Base-by-base conservation (phyloP, 164 flowering plant species). In the Dillenia turbinata region DNA sequence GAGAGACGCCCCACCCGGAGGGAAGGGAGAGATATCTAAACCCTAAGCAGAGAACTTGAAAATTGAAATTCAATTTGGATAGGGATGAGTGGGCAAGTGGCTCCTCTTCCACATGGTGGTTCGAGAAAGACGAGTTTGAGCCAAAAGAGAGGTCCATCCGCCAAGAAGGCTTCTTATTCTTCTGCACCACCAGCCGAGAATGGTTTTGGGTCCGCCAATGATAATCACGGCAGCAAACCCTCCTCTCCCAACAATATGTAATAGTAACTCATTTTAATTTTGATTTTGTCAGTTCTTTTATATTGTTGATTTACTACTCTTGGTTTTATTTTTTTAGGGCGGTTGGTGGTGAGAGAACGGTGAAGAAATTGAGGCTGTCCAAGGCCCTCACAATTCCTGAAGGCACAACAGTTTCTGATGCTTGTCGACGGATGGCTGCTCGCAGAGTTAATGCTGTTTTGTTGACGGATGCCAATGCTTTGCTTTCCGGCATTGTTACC, bases 341-440 rank as follows among this genome's bases (percentile, higher is more conserved):
- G 49, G 81, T 66, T 47, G 81, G 77, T 14, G 90, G 83, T 9
- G 97, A 89, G 67, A 85, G 95, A 77, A 94, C 97, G 10, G 97
- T 94, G 73, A 94, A 91, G 86, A 91, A 84, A 77, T 77, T 94
- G 67, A 73, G 96, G 72, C 60, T 94, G 66, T 94, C 99, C 2
- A 94, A 91, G 67, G 97, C 99, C 16, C 79, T 94, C 10, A 91
- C 97, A 1, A 86, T 94, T 63, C 96, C 97, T 0, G 99, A 94
- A 63, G 92, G 94, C 7, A 94, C 97, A 9, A 86, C 90, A 2
- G 93, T 94, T 10, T 89, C 89, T 8, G 99, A 94, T 16, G 96
- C 96, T 2, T 94, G 99, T 58, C 65, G 99, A 47, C 64, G 99
- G 66, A 94, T 94, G 99, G 87, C 95, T 0, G 78, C 91, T 51